Percentiles rank a stretch among this genome's conserved stretches.
Evolutionary conservation across 108 stramenopile species (phyloP).

Genomic region (Nitzschia palea): DNA sequence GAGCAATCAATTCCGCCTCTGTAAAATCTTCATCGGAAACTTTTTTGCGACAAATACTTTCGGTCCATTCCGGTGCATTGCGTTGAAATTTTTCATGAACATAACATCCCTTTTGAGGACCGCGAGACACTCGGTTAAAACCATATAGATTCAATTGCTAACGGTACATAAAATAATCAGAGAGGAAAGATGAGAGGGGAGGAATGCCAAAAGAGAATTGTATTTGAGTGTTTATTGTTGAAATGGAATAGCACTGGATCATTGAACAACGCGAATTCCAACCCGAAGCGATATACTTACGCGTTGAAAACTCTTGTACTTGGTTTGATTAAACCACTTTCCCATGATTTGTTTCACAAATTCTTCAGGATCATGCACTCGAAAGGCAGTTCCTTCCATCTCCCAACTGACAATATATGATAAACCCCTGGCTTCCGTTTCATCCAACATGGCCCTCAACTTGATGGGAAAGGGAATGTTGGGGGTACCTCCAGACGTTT

Average conservation of each 20-base stretch:
- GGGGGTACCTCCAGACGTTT: too few relatives aligned
- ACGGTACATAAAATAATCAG: background rate
- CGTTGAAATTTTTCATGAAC: constrained; percentile 26
- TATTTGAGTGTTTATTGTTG: too few relatives aligned
- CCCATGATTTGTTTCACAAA: constrained; percentile 52
- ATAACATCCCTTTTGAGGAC: constrained; percentile 50
- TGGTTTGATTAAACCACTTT: constrained; percentile 48
- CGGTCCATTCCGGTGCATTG: constrained; percentile 7
- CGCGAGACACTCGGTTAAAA: constrained; percentile 26
- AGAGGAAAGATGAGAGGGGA: background rate
- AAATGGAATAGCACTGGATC: too few relatives aligned
- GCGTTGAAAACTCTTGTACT: constrained; percentile 59
- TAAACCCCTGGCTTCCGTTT: constrained; percentile 44
- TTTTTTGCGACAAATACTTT: constrained; percentile 29
- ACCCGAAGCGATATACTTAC: constrained; percentile 8
- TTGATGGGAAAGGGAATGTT: constrained; percentile 29
- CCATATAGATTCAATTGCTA: constrained; percentile 53
- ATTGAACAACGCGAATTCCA: too few relatives aligned
- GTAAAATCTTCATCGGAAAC: background rate
- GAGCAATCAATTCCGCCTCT: background rate
- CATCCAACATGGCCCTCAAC: constrained; percentile 51
- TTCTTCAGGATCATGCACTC: constrained; percentile 43
- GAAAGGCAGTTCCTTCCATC: constrained; percentile 60
- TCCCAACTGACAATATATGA: constrained; percentile 55
- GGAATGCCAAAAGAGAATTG: too few relatives aligned